phyloP scores from a whole-genome alignment of 306 rosid species.

The Gastrolobium bilobum region DNA sequence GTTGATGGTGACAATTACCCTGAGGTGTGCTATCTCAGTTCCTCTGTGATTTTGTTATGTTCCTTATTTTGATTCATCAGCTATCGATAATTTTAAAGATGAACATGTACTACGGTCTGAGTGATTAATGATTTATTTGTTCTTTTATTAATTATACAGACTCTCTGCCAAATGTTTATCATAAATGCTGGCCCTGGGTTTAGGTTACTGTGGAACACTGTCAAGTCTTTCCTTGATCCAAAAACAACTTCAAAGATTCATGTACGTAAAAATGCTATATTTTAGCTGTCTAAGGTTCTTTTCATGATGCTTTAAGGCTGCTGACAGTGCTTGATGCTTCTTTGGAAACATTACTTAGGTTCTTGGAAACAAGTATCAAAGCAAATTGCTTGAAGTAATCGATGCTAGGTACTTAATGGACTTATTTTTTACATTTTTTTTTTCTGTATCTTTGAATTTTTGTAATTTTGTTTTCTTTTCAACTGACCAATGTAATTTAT shows the following conservation, averaged over 20 bases:
- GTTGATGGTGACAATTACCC: conserved; percentile 97
- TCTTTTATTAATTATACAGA: conserved; percentile 60
- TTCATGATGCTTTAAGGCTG: conserved; percentile 33
- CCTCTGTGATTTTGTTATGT: conserved; percentile 26
- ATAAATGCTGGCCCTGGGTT: conserved; percentile 99
- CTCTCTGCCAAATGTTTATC: conserved; percentile 94
- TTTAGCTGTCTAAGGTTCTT: conserved; percentile 26
- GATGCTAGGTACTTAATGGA: conserved; percentile 75
- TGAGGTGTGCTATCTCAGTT: conserved; percentile 63
- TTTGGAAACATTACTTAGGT: conserved; percentile 62
- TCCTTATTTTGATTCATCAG: conserved; percentile 38
- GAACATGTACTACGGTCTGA: conserved; percentile 14
- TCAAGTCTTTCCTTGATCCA: conserved; percentile 93
- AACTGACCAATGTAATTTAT: conserved; percentile 17
- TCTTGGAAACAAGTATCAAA: conserved; percentile 97
- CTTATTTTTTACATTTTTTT: conserved; percentile 24
- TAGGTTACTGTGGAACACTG: conserved; percentile 89
- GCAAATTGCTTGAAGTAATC: conserved; percentile 88
- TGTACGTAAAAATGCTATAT: conserved; percentile 60
- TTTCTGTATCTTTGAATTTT: neutral
- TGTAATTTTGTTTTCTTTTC: neutral
- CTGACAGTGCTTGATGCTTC: conserved; percentile 43
- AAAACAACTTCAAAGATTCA: conserved; percentile 96
- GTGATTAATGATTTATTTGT: conserved; percentile 27
- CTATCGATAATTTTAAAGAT: conserved; percentile 34